Base-by-base conservation (phyloP, 2,329 filamentous ascomycete genomes). In the Trichophyton benhamiae region DNA sequence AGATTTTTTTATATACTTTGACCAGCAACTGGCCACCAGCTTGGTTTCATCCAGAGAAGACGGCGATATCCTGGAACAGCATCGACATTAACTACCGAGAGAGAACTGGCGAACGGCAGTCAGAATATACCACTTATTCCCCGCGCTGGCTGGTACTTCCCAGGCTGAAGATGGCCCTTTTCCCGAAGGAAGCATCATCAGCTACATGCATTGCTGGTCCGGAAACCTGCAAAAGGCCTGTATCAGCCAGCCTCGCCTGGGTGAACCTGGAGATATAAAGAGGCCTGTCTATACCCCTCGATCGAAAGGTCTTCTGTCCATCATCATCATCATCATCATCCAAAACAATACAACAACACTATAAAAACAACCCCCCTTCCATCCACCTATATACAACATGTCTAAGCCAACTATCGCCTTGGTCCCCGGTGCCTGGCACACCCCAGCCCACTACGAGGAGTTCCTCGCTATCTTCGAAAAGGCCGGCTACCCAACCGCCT, bases 381-480 rank as follows among this genome's bases (percentile, higher is more conserved):
- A 27, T 13, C 57, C 8, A 33, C 9, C 1, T 44, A 52, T 33
- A 46, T 30, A 30, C 27, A 59, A 27, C 58, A 59, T 59, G 58
- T 48, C 58, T 22, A 75, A 75, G 63, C 73, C 72, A 2, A 67
- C 70, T 9, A 66, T 76, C 53, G 69, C 75, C 60, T 62, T 75
- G 57, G 63, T 75, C 4, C 72, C 71, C 5, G 74, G 73, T 17
- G 72, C 70, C 33, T 73, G 71, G 72, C 74, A 77, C 66, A 63
- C 65, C 0, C 72, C 74, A 11, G 62, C 58, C 3, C 66, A 64
- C 64, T 72, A 69, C 57, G 62, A 62, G 3, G 62, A 61, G 6
- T 64, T 75, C 3, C 70, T 61, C 13, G 36, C 61, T 9, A 63
- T 69, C 9, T 70, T 76, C 27, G 60, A 72, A 57, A 62, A 65